phyloP scores from a whole-genome alignment of 192 early-diverging fungal genomes.

The Coemansia sp. region DNA sequence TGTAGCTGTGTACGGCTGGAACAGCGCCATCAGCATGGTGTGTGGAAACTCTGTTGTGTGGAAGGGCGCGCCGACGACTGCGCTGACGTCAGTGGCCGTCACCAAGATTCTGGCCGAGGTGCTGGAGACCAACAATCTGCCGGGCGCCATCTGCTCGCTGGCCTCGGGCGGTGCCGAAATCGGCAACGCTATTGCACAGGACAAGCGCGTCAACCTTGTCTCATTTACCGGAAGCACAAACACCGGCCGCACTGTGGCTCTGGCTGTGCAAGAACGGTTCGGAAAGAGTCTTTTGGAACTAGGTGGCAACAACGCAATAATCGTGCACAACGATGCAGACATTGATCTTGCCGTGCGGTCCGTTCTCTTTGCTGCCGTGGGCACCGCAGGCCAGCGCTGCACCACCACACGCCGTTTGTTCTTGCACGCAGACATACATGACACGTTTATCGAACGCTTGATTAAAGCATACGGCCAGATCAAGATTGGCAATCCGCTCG shows the following conservation, averaged over 20 bases:
- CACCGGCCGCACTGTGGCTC: conserved; percentile 73
- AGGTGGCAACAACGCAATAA: conserved; percentile 95
- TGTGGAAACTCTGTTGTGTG: conserved; percentile 91
- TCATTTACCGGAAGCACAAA: conserved; percentile 92
- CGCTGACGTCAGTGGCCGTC: conserved; percentile 81
- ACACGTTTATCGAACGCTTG: conserved; percentile 74
- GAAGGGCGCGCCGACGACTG: conserved; percentile 82
- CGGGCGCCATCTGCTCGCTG: conserved; percentile 80
- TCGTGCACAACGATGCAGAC: conserved; percentile 90
- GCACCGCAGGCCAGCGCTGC: conserved; percentile 94
- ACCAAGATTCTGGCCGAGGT: conserved; percentile 84
- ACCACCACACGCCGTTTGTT: conserved; percentile 91
- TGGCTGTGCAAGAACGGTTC: conserved; percentile 80
- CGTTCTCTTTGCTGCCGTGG: conserved; percentile 91
- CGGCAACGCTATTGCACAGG: conserved; percentile 71
- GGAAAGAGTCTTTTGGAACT: conserved; percentile 86
- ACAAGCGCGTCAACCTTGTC: conserved; percentile 72
- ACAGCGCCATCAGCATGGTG: conserved; percentile 82
- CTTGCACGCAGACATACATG: conserved; percentile 85
- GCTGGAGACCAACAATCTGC: conserved; percentile 75
- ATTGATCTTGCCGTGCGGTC: conserved; percentile 83
- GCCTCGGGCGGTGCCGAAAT: conserved; percentile 83
- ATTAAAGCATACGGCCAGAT: conserved; percentile 84
- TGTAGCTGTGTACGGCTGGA: conserved; percentile 91
- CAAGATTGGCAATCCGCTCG: conserved; percentile 83